Evolutionary conservation across 1,139 yeast species (phyloP).

Genomic region (Hyphopichia fennica): DNA sequence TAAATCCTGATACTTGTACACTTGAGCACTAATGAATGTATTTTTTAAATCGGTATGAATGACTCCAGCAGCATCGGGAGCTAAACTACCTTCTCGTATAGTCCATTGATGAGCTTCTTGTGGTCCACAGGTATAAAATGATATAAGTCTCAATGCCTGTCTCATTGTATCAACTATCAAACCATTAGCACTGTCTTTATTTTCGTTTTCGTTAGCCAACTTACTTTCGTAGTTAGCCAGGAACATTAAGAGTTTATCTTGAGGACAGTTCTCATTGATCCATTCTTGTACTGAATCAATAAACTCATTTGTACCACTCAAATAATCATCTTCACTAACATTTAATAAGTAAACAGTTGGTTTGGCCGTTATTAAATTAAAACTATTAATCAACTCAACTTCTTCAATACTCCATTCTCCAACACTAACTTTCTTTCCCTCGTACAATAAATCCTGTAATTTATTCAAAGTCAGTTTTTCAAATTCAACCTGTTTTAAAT

Average conservation of each 20-base stretch:
- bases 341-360: constrained; percentile 66
- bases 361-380: constrained; percentile 68
- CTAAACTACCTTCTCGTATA: constrained; percentile 70
- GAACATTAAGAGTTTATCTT: constrained; percentile 54
- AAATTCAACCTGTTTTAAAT: constrained; percentile 28
- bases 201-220: constrained; percentile 24
- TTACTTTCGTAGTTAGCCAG: constrained; percentile 61
- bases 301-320: constrained; percentile 46
- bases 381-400: constrained; percentile 54
- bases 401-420: constrained; percentile 57
- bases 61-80: constrained; percentile 93
- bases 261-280: constrained; percentile 55
- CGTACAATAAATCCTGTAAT: constrained; percentile 53
- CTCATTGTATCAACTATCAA: constrained; percentile 63
- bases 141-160: constrained; percentile 64
- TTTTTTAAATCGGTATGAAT: constrained; percentile 86
- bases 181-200: constrained; percentile 36
- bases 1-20: constrained; percentile 79
- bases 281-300: constrained; percentile 45
- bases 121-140: constrained; percentile 91
- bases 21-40: constrained; percentile 83
- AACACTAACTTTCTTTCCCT: constrained; percentile 54
- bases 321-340: constrained; percentile 57
- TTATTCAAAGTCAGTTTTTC: constrained; percentile 50
- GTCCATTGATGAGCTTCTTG: constrained; percentile 95